Conservation (phyloP, 805 yeast genomes). For the Huiozyma naganishii region DNA sequence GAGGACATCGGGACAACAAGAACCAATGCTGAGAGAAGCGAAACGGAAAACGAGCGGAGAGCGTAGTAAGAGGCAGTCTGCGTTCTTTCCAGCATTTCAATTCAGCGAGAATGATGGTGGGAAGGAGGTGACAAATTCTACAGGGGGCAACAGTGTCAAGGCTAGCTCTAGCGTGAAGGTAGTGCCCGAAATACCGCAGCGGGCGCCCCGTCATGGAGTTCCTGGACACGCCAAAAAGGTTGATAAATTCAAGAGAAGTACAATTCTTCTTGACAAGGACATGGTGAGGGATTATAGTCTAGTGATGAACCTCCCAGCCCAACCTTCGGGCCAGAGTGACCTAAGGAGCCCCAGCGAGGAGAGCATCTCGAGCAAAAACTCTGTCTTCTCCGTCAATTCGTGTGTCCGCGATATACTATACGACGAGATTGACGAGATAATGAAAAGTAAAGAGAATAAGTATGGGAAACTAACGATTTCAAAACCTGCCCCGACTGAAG, state of each 20-base stretch:
- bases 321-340: neutral
- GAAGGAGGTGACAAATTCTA: no score
- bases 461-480: neutral
- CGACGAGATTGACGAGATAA: constrained; percentile 11
- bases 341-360: neutral
- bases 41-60: no score
- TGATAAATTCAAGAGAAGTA: constrained; percentile 11
- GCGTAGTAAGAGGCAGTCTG: no score
- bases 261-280: constrained; percentile 19
- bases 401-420: constrained; percentile 19
- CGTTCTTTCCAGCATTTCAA: no score
- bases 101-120: no score
- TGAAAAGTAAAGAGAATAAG: neutral
- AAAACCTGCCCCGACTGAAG: neutral
- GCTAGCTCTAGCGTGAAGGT: no score
- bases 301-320: constrained; percentile 7
- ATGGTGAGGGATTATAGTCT: constrained; percentile 20
- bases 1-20: no score
- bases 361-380: constrained; percentile 2
- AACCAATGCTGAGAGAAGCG: no score
- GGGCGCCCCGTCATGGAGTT: no score
- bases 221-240: neutral
- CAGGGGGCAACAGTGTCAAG: no score
- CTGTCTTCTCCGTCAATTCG: constrained; percentile 5
- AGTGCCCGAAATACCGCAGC: no score